These are phyloP conservation scores for Pythium periplocum DNA, from an alignment of 352 stramenopile genomes.

Conservation along the genomic window DNA sequence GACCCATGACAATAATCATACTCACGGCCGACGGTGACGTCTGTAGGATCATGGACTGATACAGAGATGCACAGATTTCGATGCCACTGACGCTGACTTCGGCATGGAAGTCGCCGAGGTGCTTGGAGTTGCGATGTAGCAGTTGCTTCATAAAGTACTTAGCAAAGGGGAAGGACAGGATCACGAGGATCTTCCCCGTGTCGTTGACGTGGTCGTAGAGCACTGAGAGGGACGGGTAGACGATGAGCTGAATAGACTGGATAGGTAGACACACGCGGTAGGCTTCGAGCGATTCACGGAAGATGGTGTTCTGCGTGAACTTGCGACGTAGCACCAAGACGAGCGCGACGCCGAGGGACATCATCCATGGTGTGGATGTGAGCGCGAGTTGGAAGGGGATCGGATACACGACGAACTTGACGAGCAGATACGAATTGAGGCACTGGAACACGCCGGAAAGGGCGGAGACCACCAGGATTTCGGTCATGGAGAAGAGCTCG, in stretches of 20 bases:
- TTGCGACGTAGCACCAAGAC: too few relatives aligned
- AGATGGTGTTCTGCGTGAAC: too few relatives aligned
- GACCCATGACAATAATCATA: constrained; percentile 12
- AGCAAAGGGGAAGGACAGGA: constrained; percentile 10
- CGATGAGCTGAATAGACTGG: not conserved
- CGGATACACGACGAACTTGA: too few relatives aligned
- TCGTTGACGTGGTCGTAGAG: constrained; percentile 12
- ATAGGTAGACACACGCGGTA: not conserved
- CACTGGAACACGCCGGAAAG: too few relatives aligned
- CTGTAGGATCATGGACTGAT: constrained; percentile 23
- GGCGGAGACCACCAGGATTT: too few relatives aligned
- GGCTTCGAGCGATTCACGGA: too few relatives aligned
- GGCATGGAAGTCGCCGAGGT: not conserved
- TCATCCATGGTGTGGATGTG: too few relatives aligned
- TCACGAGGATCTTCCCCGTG: constrained; percentile 9
- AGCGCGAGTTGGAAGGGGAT: too few relatives aligned
- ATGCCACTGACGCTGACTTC: constrained; percentile 14
- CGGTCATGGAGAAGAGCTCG: too few relatives aligned
- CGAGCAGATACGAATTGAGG: too few relatives aligned
- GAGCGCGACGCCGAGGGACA: too few relatives aligned
- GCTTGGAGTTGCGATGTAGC: not conserved
- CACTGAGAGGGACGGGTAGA: constrained; percentile 17
- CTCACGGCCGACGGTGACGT: constrained; percentile 7
- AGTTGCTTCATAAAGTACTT: constrained; percentile 14
- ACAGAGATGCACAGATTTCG: constrained; percentile 20